Evolutionary conservation across 192 early-diverging fungal genomes (phyloP).

Genomic region (Entophlyctis luteolus): DNA sequence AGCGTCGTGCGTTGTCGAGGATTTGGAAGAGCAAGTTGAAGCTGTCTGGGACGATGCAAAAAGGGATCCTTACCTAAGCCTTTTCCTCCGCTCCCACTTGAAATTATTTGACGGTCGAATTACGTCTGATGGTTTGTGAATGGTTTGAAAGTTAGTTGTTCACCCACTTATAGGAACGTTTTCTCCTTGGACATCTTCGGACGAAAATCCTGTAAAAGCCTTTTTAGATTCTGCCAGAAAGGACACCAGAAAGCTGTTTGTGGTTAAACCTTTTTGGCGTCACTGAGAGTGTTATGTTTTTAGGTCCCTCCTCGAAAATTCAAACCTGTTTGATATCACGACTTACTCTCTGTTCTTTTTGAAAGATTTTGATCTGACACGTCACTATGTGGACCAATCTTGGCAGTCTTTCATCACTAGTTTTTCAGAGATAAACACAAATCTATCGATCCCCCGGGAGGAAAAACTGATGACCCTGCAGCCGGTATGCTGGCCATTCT

Average conservation of each 20-base stretch:
- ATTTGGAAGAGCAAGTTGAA: slow-evolving; percentile 46
- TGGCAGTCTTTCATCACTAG: slow-evolving; percentile 20
- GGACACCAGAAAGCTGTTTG: slow-evolving; percentile 31
- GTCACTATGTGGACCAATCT: slow-evolving; percentile 29
- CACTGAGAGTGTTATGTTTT: background rate
- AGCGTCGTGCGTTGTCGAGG: slow-evolving; percentile 45
- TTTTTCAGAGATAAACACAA: slow-evolving; percentile 27
- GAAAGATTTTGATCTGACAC: slow-evolving; percentile 26
- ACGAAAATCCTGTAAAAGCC: slow-evolving; percentile 51
- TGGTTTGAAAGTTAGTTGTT: background rate
- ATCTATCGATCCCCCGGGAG: slow-evolving; percentile 11
- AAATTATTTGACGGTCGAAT: slow-evolving; percentile 42
- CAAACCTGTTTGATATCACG: no score
- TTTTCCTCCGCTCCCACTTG: slow-evolving; percentile 53
- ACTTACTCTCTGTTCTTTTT: slow-evolving; percentile 36
- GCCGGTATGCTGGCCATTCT: background rate
- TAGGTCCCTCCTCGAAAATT: background rate
- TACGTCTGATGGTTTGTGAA: slow-evolving; percentile 26
- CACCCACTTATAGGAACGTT: slow-evolving; percentile 26
- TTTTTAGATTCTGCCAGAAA: slow-evolving; percentile 42
- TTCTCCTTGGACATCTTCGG: slow-evolving; percentile 42
- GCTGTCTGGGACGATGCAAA: slow-evolving; percentile 53
- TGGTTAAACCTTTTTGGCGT: slow-evolving; percentile 17
- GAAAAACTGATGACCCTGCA: slow-evolving; percentile 15
- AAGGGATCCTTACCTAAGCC: slow-evolving; percentile 49